A percentile compares a stretch with the other conserved stretches of the same genome.
These are phyloP conservation scores for Hericium coralloides DNA, from an alignment of 768 basidiomycete genomes.

Conservation along the genomic window DNA sequence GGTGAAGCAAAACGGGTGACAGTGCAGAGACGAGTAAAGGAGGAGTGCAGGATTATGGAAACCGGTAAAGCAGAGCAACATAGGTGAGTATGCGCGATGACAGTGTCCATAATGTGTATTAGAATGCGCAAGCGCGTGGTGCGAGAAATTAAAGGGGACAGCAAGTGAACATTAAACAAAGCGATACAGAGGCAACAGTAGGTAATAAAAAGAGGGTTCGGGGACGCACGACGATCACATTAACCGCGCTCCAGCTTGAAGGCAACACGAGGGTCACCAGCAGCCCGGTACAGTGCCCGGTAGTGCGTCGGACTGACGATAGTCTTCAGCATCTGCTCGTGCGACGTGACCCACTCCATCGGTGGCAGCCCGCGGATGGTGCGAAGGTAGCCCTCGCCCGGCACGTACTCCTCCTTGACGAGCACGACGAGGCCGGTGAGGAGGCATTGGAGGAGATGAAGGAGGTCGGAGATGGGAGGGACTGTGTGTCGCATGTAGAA, in stretches of 20 bases:
- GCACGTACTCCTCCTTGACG: constrained; percentile 67
- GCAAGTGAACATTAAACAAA: neutral
- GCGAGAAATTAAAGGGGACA: no score
- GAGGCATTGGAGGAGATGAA: constrained; percentile 32
- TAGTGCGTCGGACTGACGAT: constrained; percentile 70
- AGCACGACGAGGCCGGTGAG: constrained; percentile 38
- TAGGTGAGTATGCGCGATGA: neutral
- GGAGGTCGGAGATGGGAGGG: constrained; percentile 28
- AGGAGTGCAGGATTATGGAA: neutral
- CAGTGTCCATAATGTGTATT: neutral
- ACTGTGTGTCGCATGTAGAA: constrained; percentile 29
- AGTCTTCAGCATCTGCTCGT: constrained; percentile 58
- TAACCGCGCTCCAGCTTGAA: constrained; percentile 62
- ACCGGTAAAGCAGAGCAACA: neutral
- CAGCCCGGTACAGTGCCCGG: constrained; percentile 63
- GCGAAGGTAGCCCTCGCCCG: constrained; percentile 52
- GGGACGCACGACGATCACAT: constrained; percentile 9
- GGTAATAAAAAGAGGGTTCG: constrained; percentile 2
- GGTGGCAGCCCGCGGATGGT: constrained; percentile 75
- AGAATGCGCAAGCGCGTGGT: neutral
- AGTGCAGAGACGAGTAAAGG: neutral
- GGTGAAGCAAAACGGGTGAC: neutral
- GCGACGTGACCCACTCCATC: constrained; percentile 64
- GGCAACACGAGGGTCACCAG: constrained; percentile 58
- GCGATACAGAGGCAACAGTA: neutral